phyloP scores from a whole-genome alignment of 2,329 filamentous ascomycete species.

The Cladosporium sp. region DNA sequence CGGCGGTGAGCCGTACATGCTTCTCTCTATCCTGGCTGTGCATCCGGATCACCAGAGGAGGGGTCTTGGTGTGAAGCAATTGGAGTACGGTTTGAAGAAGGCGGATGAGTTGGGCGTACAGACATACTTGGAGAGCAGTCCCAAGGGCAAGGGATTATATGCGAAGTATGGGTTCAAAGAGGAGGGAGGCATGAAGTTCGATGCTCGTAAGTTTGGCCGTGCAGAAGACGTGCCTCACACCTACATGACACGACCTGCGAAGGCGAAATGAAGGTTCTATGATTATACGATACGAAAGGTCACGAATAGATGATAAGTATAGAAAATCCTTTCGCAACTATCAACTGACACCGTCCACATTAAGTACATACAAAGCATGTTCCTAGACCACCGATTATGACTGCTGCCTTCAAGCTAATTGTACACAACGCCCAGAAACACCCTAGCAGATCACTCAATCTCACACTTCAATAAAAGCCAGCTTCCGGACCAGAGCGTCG shows the following conservation, averaged over 20 bases:
- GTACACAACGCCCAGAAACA: no score
- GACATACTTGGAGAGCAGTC: constrained; percentile 39
- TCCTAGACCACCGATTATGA: no score
- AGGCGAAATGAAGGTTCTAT: neutral
- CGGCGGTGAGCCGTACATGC: constrained; percentile 24
- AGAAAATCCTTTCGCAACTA: neutral
- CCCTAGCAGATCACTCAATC: no score
- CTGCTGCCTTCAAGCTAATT: no score
- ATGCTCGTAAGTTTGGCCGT: constrained; percentile 25
- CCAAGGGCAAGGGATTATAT: constrained; percentile 37
- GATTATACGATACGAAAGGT: neutral
- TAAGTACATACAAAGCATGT: no score
- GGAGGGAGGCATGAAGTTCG: constrained; percentile 24
- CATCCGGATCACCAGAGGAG: constrained; percentile 37
- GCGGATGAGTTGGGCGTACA: constrained; percentile 37
- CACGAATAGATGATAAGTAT: neutral
- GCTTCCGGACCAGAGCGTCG: neutral
- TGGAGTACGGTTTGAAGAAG: constrained; percentile 37
- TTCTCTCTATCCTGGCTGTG: constrained; percentile 31
- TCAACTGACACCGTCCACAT: no score
- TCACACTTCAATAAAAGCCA: neutral
- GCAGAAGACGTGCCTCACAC: constrained; percentile 23
- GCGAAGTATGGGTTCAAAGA: constrained; percentile 33
- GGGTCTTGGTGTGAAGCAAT: constrained; percentile 35
- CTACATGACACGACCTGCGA: constrained; percentile 24